phyloP scores from a whole-genome alignment of 495 filamentous ascomycete species.

The Daldinia bambusicola region DNA sequence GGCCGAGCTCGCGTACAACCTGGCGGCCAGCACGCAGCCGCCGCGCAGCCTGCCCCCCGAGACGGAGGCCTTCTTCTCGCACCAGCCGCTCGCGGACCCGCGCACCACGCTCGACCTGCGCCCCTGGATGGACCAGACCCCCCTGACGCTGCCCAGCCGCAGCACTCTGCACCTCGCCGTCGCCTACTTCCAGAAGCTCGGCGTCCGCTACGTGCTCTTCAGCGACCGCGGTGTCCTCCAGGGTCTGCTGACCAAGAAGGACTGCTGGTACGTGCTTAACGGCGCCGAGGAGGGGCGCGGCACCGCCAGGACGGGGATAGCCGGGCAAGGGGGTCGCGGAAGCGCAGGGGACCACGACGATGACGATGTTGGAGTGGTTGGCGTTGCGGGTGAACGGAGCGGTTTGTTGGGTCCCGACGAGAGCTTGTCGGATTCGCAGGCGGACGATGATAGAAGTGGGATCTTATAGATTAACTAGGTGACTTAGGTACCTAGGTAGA shows the following conservation, averaged over 20 bases:
- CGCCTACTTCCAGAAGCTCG: slow-evolving; percentile 92
- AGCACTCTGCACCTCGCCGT: slow-evolving; percentile 81
- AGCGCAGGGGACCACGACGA: slow-evolving; percentile 11
- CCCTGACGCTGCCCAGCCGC: slow-evolving; percentile 83
- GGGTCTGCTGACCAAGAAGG: slow-evolving; percentile 95
- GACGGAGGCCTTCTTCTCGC: slow-evolving; percentile 84
- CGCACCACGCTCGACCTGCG: slow-evolving; percentile 83
- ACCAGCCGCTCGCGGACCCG: slow-evolving; percentile 83
- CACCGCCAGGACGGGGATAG: slow-evolving; percentile 1
- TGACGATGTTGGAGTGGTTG: slow-evolving; percentile 13
- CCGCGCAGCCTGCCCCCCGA: slow-evolving; percentile 69
- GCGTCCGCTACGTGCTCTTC: slow-evolving; percentile 90
- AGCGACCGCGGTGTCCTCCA: slow-evolving; percentile 80
- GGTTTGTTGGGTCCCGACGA: slow-evolving; percentile 21
- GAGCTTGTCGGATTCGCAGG: slow-evolving; percentile 14
- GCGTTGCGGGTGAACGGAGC: slow-evolving; percentile 12
- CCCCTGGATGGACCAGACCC: slow-evolving; percentile 98
- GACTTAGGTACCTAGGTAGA: too few species aligned
- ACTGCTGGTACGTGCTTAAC: slow-evolving; percentile 94
- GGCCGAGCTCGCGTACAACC: slow-evolving; percentile 84
- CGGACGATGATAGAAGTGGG: slow-evolving; percentile 38
- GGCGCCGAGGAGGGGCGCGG: slow-evolving; percentile 70
- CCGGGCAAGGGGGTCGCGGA: slow-evolving; percentile 34
- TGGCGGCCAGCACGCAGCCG: slow-evolving; percentile 66
- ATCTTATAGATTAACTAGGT: slow-evolving; percentile 34